Evolutionary conservation across 768 basidiomycete species (phyloP), one percentile per base, ranked within the genome.

Genomic region (Crepidotus variabilis): DNA sequence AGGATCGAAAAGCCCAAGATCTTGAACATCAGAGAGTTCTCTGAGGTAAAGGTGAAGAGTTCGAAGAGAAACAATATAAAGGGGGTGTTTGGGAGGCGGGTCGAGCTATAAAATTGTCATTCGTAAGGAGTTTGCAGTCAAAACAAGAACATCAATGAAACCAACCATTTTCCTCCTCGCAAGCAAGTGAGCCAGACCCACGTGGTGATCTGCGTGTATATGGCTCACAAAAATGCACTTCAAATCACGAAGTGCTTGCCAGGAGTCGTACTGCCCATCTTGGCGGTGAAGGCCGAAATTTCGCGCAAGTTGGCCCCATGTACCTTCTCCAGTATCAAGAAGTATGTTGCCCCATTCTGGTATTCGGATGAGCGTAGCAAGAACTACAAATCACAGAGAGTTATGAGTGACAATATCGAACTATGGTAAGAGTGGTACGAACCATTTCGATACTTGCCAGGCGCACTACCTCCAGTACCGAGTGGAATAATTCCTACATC

Each of bases 301-400:
- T 2, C 96, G 80, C 2, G 78, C 77, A 2, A 98, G 78, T 65
- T 98, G 96, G 1, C 94, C 94, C 79, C 88, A 89, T 0, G 94
- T 94, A 0, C 94, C 94, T 72, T 98, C 96, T 0, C 96, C 96
- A 0, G 81, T 81, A 60, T 98, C 96, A 1, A 98, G 78, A n/a
- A 98, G 72, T 33, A 97, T 72, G 58, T 81, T 85, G 0, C 92
- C 91, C 54, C 77, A 76, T 0, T 73, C 71, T 0, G 95, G 94
- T 34, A 95, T 85, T 49, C 79, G 78, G 6, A 98, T 72, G 4
- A 95, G 77, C 0, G 89, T 94, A 0, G 86, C 79, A 14, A 90
- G 90, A 1, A 90, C 89, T 90, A 56, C n/a, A n/a, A n/a, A n/a
- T n/a, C n/a, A n/a, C n/a, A n/a, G 23, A 51, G n/a, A 21, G 32